These are phyloP conservation scores for Mycena metata DNA, from an alignment of 768 basidiomycete genomes.

Conservation along the genomic window DNA sequence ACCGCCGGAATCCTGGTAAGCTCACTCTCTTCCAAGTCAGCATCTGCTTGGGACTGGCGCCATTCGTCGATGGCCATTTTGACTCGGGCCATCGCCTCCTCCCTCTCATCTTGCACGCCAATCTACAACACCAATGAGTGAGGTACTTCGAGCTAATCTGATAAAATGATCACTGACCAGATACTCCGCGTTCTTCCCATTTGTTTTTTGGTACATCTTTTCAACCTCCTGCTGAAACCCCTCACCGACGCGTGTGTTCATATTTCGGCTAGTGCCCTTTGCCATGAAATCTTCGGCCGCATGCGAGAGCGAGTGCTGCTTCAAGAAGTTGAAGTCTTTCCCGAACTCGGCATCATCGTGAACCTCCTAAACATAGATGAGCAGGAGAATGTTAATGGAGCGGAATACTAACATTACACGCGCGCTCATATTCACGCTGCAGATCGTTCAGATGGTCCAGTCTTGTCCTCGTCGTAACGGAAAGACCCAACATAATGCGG, in stretches of 20 bases:
- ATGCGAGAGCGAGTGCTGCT: slow-evolving; percentile 17
- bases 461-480: slow-evolving; percentile 11
- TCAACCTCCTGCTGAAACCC: slow-evolving; percentile 25
- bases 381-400: neutral
- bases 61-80: slow-evolving; percentile 18
- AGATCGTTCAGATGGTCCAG: slow-evolving; percentile 5
- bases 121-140: no score
- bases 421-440: neutral
- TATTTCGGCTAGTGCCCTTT: slow-evolving; percentile 14
- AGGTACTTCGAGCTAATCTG: no score
- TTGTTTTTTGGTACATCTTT: slow-evolving; percentile 22
- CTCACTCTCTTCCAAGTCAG: neutral
- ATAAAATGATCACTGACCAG: slow-evolving; percentile 12
- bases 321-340: slow-evolving; percentile 22
- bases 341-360: no score
- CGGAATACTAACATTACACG: slow-evolving; percentile 9
- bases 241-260: slow-evolving; percentile 23
- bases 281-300: slow-evolving; percentile 9
- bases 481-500: slow-evolving; percentile 20
- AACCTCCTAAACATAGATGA: no score
- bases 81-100: slow-evolving; percentile 22
- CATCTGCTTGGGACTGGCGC: slow-evolving; percentile 1
- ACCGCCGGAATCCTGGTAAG: no score
- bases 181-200: slow-evolving; percentile 24
- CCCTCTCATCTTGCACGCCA: slow-evolving; percentile 15